phyloP scores from a whole-genome alignment of 345 rosid genomes.

The Hibiscus trionum region DNA sequence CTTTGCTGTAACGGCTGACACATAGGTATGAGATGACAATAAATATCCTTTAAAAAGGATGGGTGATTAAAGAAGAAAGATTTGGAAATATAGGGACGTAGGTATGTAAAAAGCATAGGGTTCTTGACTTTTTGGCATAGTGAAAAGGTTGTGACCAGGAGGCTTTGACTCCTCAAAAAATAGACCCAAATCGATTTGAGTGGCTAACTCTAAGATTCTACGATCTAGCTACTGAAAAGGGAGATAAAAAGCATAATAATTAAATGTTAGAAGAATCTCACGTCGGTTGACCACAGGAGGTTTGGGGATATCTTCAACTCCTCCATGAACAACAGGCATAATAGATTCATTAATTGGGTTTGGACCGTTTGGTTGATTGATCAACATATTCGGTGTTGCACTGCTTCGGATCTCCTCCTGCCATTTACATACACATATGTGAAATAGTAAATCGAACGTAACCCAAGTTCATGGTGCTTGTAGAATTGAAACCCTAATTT shows the following conservation, averaged over 20 bases:
- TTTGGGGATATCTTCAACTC: conserved; percentile 54
- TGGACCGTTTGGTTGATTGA: conserved; percentile 42
- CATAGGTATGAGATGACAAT: not conserved
- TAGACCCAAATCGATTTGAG: not conserved
- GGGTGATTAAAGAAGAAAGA: not conserved
- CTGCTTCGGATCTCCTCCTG: conserved; percentile 84
- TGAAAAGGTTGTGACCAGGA: not conserved
- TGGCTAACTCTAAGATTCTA: not conserved
- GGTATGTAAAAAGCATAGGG: not conserved
- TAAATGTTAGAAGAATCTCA: conserved; percentile 26
- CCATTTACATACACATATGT: not conserved
- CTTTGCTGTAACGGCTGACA: not conserved
- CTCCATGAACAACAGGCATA: conserved; percentile 49
- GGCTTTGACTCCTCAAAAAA: not conserved
- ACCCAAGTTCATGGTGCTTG: not conserved
- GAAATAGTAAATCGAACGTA: no score
- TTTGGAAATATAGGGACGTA: conserved; percentile 6
- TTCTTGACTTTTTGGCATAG: conserved; percentile 1
- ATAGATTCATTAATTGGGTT: conserved; percentile 39
- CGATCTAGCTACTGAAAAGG: not conserved
- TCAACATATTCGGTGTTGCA: conserved; percentile 52
- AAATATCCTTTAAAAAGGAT: not conserved
- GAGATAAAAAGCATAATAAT: not conserved
- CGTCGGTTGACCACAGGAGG: conserved; percentile 78
- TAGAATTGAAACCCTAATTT: not conserved